phyloP scores from a whole-genome alignment of 345 rosid genomes.

The Orychophragmus violaceus region DNA sequence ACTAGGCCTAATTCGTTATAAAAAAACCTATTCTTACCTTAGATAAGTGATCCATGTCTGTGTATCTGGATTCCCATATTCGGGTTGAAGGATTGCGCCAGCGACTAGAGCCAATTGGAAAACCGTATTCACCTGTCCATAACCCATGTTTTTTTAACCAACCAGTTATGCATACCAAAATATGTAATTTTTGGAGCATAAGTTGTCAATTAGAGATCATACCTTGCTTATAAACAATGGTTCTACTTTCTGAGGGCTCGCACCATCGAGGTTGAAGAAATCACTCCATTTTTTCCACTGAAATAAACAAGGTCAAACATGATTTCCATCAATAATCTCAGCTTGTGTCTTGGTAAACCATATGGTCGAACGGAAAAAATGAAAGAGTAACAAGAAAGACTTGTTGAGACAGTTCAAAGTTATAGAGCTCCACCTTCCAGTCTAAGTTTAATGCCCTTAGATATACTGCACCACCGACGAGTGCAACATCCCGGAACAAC shows the following conservation, averaged over 20 bases:
- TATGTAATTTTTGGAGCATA: not conserved
- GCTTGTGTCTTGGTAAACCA: not conserved
- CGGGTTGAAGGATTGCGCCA: constrained; percentile 87
- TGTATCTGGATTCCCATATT: constrained; percentile 63
- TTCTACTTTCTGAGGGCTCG: constrained; percentile 63
- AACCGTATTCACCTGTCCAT: constrained; percentile 82
- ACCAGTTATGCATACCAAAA: not conserved
- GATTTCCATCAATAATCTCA: not conserved
- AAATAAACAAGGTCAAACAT: constrained; percentile 13
- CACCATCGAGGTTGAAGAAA: constrained; percentile 76
- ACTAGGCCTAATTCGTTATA: not conserved
- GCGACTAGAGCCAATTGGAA: constrained; percentile 83
- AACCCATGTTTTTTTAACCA: not conserved
- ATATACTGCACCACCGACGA: constrained; percentile 76
- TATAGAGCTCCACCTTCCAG: constrained; percentile 55
- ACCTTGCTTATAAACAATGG: constrained; percentile 96
- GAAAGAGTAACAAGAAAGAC: not conserved
- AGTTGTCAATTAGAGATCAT: not conserved
- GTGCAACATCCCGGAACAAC: constrained; percentile 63
- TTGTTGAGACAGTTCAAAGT: constrained; percentile 5
- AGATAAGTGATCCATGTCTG: constrained; percentile 62
- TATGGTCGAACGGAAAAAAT: not conserved
- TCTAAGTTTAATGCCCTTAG: constrained; percentile 62
- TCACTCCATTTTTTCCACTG: constrained; percentile 76
- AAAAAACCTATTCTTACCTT: constrained; percentile 42